phyloP scores from a whole-genome alignment of 139 green algal species.

The Penium margaritaceum region DNA sequence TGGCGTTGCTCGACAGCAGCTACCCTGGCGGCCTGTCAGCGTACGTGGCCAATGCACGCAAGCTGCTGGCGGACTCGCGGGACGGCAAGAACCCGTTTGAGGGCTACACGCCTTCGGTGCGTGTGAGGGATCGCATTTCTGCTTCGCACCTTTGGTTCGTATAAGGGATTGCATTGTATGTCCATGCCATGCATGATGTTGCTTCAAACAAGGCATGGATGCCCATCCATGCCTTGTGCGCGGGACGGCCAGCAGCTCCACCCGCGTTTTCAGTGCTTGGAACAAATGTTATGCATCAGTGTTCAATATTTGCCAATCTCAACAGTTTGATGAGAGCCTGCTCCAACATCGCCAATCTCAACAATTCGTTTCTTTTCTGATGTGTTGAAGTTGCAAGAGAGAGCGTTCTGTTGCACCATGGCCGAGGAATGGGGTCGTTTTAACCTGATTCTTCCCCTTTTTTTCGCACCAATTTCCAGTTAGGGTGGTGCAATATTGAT shows the following conservation, averaged over 20 bases:
- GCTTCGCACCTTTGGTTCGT: neutral
- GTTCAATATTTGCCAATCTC: conserved; percentile 11
- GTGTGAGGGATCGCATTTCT: neutral
- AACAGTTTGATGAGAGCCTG: too few species aligned
- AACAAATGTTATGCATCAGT: neutral
- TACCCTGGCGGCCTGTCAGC: conserved; percentile 74
- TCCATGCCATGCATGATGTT: neutral
- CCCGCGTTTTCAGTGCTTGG: neutral
- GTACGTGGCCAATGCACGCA: conserved; percentile 79
- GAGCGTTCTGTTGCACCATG: too few species aligned
- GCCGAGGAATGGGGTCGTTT: too few species aligned
- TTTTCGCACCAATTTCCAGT: too few species aligned
- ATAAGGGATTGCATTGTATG: too few species aligned
- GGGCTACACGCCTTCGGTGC: conserved; percentile 71
- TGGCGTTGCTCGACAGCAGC: conserved; percentile 60
- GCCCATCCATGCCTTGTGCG: neutral
- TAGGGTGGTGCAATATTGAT: too few species aligned
- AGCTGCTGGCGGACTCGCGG: conserved; percentile 73
- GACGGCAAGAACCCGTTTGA: conserved; percentile 86
- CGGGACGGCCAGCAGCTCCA: neutral
- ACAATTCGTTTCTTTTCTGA: too few species aligned
- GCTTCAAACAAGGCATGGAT: conserved; percentile 2
- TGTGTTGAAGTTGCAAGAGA: too few species aligned
- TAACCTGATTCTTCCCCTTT: too few species aligned
- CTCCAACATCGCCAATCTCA: too few species aligned